Conservation (phyloP, 139 green algal genomes). For the Mesotaenium endlicherianum region DNA sequence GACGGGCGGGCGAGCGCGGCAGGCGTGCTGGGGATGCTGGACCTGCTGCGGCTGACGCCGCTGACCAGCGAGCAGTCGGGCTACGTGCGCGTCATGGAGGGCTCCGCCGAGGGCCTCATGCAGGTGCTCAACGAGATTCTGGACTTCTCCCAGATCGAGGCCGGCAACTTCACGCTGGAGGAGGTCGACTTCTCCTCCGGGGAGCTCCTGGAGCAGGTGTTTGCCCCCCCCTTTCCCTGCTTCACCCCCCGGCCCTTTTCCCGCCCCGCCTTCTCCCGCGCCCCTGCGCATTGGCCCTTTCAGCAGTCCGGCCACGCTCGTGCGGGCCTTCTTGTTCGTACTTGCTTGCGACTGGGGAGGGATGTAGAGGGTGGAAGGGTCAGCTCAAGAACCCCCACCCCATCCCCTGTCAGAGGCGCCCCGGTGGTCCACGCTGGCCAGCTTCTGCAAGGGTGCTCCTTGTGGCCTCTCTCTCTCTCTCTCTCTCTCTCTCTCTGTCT, state of each 20-base stretch:
- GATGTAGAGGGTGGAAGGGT: too few relatives aligned
- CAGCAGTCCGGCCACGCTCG: too few relatives aligned
- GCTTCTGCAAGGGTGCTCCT: too few relatives aligned
- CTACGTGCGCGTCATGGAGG: conserved; percentile 47
- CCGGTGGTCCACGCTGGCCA: too few relatives aligned
- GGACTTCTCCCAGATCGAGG: conserved; percentile 53
- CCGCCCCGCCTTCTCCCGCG: background rate
- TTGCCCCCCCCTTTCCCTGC: background rate
- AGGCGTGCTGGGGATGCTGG: conserved; percentile 51
- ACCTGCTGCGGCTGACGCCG: conserved; percentile 42
- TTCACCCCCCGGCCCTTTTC: too few relatives aligned
- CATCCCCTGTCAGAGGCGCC: too few relatives aligned
- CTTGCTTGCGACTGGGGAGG: background rate
- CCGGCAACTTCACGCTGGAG: conserved; percentile 43
- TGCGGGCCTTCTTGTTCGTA: background rate
- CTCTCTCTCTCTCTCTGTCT: too few relatives aligned
- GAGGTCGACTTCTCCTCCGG: conserved; percentile 38
- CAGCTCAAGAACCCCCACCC: too few relatives aligned
- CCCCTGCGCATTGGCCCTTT: too few relatives aligned
- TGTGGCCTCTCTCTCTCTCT: too few relatives aligned
- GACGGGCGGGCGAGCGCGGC: too few relatives aligned
- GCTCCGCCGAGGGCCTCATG: conserved; percentile 38
- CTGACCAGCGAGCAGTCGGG: conserved; percentile 37
- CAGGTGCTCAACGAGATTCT: conserved; percentile 49
- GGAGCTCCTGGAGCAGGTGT: conserved; percentile 46